Evolutionary conservation across 2,329 filamentous ascomycete species (phyloP), one percentile per base, ranked within the genome.

Genomic region (Hypoxylon sp.): DNA sequence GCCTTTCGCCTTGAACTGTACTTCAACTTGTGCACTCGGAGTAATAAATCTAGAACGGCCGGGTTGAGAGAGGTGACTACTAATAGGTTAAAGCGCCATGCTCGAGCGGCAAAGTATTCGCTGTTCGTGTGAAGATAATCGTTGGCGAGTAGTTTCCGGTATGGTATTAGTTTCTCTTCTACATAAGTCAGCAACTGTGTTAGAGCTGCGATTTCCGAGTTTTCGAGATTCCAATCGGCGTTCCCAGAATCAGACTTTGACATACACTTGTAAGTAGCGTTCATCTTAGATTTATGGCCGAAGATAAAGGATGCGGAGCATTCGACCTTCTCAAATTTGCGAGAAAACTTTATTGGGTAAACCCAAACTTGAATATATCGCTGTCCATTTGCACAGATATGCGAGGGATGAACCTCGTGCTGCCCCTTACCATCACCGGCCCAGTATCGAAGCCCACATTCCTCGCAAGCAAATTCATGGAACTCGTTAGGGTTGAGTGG

Each of bases 211-310:
- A 71, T 57, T 4, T 65, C 52, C 10, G 39, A 31, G 17, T 71
- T 70, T 11, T 70, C 70, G n/a, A 67, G 50, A 26, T 70, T 67
- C 61, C 56, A 65, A 1, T 61, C 44, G 10, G 5, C 59, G 3
- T 8, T 54, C n/a, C 57, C 50, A 5, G n/a, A 1, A 11, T 70
- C 66, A 3, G 39, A n/a, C 11, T 19, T 53, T 10, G 24, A 4
- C 3, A 2, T 10, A 11, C 50, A 55, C 6, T 24, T 10, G 22
- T 58, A 70, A 10, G 1, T 2, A 9, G n/a, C 9, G 24, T 60
- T 63, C 22, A 60, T n/a, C 9, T 22, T 11, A 14, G 44, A 39
- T 0, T 47, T 17, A 1, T 29, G 1, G 24, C 46, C 31, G 29
- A 65, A 71, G 14, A 8, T 13, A 13, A 61, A 67, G n/a, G 1